Percentiles rank a stretch among this genome's conserved stretches.
phyloP scores from a whole-genome alignment of 768 basidiomycete genomes.

The Phylloporus sp. region DNA sequence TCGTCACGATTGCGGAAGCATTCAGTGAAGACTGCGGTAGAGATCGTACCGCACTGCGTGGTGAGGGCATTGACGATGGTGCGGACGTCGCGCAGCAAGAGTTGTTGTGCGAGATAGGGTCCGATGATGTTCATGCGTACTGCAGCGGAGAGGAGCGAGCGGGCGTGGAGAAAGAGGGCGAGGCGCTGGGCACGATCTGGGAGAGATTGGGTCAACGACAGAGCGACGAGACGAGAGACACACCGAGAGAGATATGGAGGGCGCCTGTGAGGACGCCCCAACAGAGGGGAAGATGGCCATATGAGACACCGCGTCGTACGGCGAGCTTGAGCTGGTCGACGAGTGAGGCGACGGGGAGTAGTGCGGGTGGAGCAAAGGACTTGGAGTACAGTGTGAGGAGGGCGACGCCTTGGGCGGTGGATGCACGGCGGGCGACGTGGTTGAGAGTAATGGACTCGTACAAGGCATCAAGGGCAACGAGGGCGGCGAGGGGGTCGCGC shows the following conservation, averaged over 20 bases:
- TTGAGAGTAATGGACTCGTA: constrained; percentile 88
- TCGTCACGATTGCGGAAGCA: constrained; percentile 1
- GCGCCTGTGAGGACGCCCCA: constrained; percentile 85
- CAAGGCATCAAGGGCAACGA: constrained; percentile 61
- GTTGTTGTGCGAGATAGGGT: constrained; percentile 87
- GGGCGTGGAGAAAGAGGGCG: constrained; percentile 88
- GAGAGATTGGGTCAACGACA: constrained; percentile 1
- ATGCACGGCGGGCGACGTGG: constrained; percentile 82
- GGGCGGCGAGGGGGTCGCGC: constrained; percentile 33
- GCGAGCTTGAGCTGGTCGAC: constrained; percentile 66
- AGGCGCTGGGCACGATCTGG: constrained; percentile 81
- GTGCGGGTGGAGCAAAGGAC: constrained; percentile 58
- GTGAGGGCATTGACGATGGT: constrained; percentile 58
- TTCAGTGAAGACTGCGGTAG: constrained; percentile 40
- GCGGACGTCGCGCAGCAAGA: constrained; percentile 70
- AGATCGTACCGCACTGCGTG: constrained; percentile 40
- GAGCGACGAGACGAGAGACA: constrained; percentile 1
- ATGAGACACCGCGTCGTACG: constrained; percentile 57
- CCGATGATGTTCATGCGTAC: constrained; percentile 90
- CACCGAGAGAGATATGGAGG: constrained; percentile 70
- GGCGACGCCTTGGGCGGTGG: constrained; percentile 87
- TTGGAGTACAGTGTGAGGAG: constrained; percentile 84
- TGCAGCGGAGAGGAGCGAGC: constrained; percentile 85
- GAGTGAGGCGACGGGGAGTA: constrained; percentile 28
- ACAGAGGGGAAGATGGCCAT: constrained; percentile 85